Base-by-base conservation (phyloP, 2,329 filamentous ascomycete species). In the Pseudogymnoascus sp. region DNA sequence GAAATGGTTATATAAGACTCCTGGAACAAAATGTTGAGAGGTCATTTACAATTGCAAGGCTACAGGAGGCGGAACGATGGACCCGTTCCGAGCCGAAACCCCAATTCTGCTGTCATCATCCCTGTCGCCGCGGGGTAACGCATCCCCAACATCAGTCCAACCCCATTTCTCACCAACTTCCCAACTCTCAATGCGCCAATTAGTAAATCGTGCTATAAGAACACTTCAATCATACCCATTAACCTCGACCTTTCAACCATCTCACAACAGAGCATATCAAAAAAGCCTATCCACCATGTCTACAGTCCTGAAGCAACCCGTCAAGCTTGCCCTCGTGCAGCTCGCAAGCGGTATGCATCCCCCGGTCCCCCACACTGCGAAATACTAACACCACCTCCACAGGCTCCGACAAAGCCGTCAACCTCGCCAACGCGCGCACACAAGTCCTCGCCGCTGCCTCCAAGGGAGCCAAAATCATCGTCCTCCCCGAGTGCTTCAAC, bases 401-500 rank as follows among this genome's bases (percentile, higher is more conserved):
- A 88, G 81, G 90, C 66, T 77, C 88, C 67, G 91, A 96, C 79
- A 99, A 99, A 79, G 74, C 86, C 9, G 83, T 83, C 68, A 99
- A 99, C 77, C 90, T 99, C 66, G 74, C 82, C 21, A 88, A 88
- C 74, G 93, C 95, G 11, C 88, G 90, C 63, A 81, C 82, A 46
- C 93, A 95, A 74, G 92, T 97, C 64, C 83, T 91, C 66, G 87
- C 91, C 75, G 93, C 95, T 4, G 88, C 91, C 23, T 76, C 79
- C 25, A 79, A 79, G 3, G 93, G 93, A 68, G 91, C 93, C 65
- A 86, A 89, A 63, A 86, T 99, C 65, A 88, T 97, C 68, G 91
- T 97, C 36, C 84, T 99, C 16, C 95, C 95, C 37, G 95, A 99
- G 79, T 99, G 95, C 82, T 99, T 99, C 86, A 99, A 99, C 80